Base-by-base conservation (phyloP, 768 basidiomycete species). In the Hirschioporus abietinus region DNA sequence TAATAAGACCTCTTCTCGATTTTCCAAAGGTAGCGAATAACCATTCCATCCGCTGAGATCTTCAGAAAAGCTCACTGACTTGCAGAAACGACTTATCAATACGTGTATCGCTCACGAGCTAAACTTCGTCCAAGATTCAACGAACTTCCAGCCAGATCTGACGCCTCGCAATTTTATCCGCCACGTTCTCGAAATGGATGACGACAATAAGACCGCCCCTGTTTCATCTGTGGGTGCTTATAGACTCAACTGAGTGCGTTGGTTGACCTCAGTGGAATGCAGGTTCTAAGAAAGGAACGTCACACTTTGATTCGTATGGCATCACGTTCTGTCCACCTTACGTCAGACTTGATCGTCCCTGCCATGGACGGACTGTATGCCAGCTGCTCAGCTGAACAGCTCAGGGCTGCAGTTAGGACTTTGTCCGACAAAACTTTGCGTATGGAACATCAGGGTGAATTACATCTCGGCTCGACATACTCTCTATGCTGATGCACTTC, bases 81-180 rank as follows among this genome's bases (percentile, higher is more conserved):
- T 58, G n/a, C 35, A 95, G 93, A 87, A 90, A 64, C 86, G 92
- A 67, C 84, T 95, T n/a, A 75, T 94, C 1, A 89, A 88, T 8
- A 95, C 93, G 0, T 94, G 92, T 69, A 82, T 87, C 60, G 84
- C 77, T 12, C 79, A 92, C 68, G 73, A 76, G 0, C 74, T 93
- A 8, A 77, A 81, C 66, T 95, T 88, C 74, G 80, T 89, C 58
- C 77, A 78, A 23, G 93, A 95, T 71, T 74, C 78, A 0, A 90
- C 91, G 20, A 95, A 95, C 72, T 86, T 88, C 66, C 88, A 93
- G 70, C 90, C 92, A 1, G 81, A 82, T 6, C 66, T 91, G 58
- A 93, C 93, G 0, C 75, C 87, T 36, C 83, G 93, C 20, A 95
- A 95, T 75, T 84, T 85, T 20, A 81, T 94, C 36, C 86, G 92